phyloP scores from a whole-genome alignment of 805 yeast species.

The Wickerhamomyces queroliae region DNA sequence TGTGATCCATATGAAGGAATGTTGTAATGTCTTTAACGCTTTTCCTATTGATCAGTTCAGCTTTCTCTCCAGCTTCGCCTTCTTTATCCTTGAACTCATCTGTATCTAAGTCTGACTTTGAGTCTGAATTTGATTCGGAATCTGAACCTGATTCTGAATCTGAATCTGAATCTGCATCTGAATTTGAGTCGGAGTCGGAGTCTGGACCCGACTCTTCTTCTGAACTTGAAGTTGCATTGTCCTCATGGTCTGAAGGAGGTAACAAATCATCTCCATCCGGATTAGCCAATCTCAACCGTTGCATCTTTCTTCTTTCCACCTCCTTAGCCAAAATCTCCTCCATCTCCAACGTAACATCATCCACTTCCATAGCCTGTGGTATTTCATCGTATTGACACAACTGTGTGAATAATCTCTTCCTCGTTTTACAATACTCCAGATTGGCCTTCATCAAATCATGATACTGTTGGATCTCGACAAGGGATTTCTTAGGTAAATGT shows the following conservation, averaged over 20 bases:
- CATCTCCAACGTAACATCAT: slow-evolving; percentile 32
- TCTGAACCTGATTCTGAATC: too few relatives aligned
- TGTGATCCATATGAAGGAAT: too few relatives aligned
- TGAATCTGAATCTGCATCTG: too few relatives aligned
- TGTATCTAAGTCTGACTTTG: too few relatives aligned
- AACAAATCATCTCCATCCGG: neutral
- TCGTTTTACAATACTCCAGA: slow-evolving; percentile 22
- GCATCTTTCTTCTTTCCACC: slow-evolving; percentile 7
- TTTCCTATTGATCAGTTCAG: too few relatives aligned
- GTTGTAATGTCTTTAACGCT: too few relatives aligned
- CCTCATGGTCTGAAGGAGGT: neutral
- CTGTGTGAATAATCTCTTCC: slow-evolving; percentile 8
- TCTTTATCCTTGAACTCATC: too few relatives aligned
- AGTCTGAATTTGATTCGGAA: too few relatives aligned
- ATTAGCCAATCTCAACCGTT: neutral
- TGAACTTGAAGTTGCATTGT: too few relatives aligned
- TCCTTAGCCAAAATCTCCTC: slow-evolving; percentile 36
- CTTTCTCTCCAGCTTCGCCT: too few relatives aligned
- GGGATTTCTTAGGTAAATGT: slow-evolving; percentile 35
- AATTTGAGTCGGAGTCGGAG: too few relatives aligned
- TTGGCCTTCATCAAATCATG: slow-evolving; percentile 32
- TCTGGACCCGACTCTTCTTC: too few relatives aligned
- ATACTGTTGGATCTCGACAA: slow-evolving; percentile 38
- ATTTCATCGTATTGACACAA: slow-evolving; percentile 36
- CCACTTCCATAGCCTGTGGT: slow-evolving; percentile 50